Percentiles rank a stretch among this genome's conserved stretches.
These are phyloP conservation scores for Candida wancherniae DNA, from an alignment of 805 yeast species.

Conservation along the genomic window DNA sequence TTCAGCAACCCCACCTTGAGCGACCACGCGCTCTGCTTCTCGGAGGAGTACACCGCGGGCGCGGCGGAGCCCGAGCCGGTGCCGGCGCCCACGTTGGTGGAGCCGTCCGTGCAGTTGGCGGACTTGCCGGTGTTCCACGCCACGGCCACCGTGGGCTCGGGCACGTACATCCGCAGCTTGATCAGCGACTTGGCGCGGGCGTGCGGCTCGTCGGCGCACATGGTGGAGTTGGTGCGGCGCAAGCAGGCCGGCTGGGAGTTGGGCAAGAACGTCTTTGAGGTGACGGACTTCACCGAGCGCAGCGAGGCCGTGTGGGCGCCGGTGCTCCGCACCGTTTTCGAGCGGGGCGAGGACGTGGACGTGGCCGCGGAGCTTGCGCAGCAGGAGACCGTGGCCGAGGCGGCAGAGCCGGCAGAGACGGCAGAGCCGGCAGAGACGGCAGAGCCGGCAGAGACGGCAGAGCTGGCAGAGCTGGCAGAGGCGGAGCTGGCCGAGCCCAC, in stretches of 20 bases:
- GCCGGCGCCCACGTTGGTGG: constrained; percentile 36
- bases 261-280: constrained; percentile 59
- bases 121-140: constrained; percentile 63
- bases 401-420: background rate
- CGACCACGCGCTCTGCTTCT: constrained; percentile 57
- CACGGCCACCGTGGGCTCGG: constrained; percentile 80
- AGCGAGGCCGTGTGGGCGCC: constrained; percentile 67
- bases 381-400: constrained; percentile 3
- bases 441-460: background rate
- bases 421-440: background rate
- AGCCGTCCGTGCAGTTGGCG: constrained; percentile 35
- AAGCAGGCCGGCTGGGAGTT: constrained; percentile 84
- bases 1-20: constrained; percentile 52
- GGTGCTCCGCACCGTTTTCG: constrained; percentile 53
- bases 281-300: constrained; percentile 59
- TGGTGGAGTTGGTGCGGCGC: constrained; percentile 74
- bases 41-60: constrained; percentile 47
- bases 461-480: background rate
- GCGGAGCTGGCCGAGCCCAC: background rate
- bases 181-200: constrained; percentile 86
- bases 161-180: constrained; percentile 88
- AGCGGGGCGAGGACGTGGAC: constrained; percentile 24
- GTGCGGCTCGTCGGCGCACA: constrained; percentile 74
- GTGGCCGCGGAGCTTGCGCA: constrained; percentile 21
- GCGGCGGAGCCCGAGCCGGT: constrained; percentile 35